Conservation (phyloP, 2,329 filamentous ascomycete genomes). For the Ramichloridium luteum region DNA sequence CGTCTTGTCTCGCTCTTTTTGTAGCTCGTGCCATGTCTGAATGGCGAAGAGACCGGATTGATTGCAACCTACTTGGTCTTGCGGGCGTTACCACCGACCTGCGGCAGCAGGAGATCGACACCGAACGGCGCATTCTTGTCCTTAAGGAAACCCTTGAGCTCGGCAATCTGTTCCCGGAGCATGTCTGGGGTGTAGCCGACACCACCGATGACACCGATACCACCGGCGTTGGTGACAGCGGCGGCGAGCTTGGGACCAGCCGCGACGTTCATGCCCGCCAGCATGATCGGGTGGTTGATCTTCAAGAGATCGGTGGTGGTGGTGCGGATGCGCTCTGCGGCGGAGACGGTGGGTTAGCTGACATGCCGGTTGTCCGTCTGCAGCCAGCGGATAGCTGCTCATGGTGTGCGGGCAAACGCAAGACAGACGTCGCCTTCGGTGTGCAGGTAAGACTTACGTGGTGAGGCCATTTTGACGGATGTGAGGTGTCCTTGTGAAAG, state of each 20-base stretch:
- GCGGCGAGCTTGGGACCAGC: slow-evolving; percentile 92
- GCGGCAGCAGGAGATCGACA: slow-evolving; percentile 83
- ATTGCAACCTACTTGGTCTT: slow-evolving; percentile 65
- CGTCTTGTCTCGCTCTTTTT: background rate
- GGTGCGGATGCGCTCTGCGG: slow-evolving; percentile 73
- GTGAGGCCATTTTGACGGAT: background rate
- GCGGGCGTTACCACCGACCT: slow-evolving; percentile 84
- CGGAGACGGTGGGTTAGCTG: no score
- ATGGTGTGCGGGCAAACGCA: background rate
- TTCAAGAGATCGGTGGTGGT: slow-evolving; percentile 89
- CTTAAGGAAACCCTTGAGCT: slow-evolving; percentile 75
- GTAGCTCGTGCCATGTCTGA: background rate
- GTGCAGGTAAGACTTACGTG: background rate
- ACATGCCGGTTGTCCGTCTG: background rate
- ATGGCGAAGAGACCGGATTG: background rate
- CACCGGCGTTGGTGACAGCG: slow-evolving; percentile 92
- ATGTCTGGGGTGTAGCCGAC: slow-evolving; percentile 94
- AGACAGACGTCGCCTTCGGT: background rate
- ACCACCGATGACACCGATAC: slow-evolving; percentile 91
- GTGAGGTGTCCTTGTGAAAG: background rate
- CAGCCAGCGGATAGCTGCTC: background rate
- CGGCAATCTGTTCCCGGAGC: slow-evolving; percentile 86
- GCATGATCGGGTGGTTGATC: slow-evolving; percentile 91
- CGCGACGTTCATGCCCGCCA: slow-evolving; percentile 98
- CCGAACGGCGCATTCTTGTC: slow-evolving; percentile 95